phyloP scores from a whole-genome alignment of 768 basidiomycete species.

The Stropharia rugosoannulata region DNA sequence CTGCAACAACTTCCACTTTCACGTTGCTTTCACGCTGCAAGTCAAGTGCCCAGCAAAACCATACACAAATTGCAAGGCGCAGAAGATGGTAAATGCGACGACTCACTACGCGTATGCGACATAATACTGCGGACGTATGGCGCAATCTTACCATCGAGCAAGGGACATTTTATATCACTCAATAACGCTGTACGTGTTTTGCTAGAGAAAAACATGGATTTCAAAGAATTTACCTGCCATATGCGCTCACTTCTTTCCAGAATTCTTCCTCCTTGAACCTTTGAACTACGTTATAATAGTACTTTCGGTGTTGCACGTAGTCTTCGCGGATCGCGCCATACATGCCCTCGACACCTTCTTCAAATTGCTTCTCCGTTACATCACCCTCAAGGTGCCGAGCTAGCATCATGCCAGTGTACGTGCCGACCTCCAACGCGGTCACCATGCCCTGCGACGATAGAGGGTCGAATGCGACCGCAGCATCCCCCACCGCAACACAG shows the following conservation, averaged over 20 bases:
- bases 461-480: conserved; percentile 37
- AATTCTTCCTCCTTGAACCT: conserved; percentile 11
- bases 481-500: conserved; percentile 37
- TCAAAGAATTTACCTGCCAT: too few relatives aligned
- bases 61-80: too few relatives aligned
- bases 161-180: too few relatives aligned
- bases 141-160: too few relatives aligned
- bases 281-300: conserved; percentile 15
- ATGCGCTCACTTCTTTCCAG: conserved; percentile 4
- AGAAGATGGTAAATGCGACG: too few relatives aligned
- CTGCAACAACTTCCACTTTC: too few relatives aligned
- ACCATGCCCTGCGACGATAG: conserved; percentile 40
- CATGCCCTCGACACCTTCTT: conserved; percentile 3
- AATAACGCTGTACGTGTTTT: too few relatives aligned
- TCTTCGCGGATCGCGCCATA: conserved; percentile 12
- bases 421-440: conserved; percentile 30
- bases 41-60: too few relatives aligned
- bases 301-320: conserved; percentile 15
- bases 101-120: too few relatives aligned
- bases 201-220: too few relatives aligned
- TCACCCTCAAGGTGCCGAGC: conserved; percentile 8
- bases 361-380: conserved; percentile 5
- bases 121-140: too few relatives aligned
- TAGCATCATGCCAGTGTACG: conserved; percentile 21
- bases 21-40: too few relatives aligned